Evolutionary conservation across 257 asterid species (phyloP).

Genomic region (Eucommia ulmoides): DNA sequence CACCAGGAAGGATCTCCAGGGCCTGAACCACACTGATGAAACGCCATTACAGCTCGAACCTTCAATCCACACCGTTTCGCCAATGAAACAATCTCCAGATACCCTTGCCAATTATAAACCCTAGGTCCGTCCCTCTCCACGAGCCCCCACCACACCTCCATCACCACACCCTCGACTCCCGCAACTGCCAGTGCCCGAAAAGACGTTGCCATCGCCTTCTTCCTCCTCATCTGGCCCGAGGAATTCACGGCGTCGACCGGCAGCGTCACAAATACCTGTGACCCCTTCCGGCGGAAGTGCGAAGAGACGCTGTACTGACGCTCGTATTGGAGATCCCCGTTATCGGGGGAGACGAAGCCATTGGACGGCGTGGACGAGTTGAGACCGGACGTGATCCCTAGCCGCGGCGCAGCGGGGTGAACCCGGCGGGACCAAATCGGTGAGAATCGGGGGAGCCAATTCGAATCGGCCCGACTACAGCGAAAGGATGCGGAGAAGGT

Average conservation of each 20-base stretch:
- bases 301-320: conserved; percentile 25
- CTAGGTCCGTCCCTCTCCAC: conserved; percentile 61
- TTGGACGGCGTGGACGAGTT: conserved; percentile 27
- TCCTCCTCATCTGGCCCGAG: conserved; percentile 42
- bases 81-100: conserved; percentile 54
- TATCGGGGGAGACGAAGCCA: conserved; percentile 14
- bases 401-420: conserved; percentile 12
- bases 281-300: conserved; percentile 28
- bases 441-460: conserved; percentile 16
- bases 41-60: conserved; percentile 73
- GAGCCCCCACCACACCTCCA: conserved; percentile 94
- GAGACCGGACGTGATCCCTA: conserved; percentile 22
- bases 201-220: conserved; percentile 45
- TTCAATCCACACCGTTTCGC: conserved; percentile 52
- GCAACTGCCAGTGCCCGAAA: conserved; percentile 60
- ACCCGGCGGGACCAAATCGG: conserved; percentile 12
- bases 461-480: conserved; percentile 20
- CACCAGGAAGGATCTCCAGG: conserved; percentile 58
- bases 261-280: conserved; percentile 57
- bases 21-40: conserved; percentile 65
- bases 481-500: conserved; percentile 27
- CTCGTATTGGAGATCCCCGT: conserved; percentile 51
- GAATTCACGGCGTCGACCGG: conserved; percentile 44
- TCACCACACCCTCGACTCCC: conserved; percentile 82
- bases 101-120: conserved; percentile 56